Conservation (phyloP, 768 basidiomycete genomes). For the Dacryopinax primogenitus region DNA sequence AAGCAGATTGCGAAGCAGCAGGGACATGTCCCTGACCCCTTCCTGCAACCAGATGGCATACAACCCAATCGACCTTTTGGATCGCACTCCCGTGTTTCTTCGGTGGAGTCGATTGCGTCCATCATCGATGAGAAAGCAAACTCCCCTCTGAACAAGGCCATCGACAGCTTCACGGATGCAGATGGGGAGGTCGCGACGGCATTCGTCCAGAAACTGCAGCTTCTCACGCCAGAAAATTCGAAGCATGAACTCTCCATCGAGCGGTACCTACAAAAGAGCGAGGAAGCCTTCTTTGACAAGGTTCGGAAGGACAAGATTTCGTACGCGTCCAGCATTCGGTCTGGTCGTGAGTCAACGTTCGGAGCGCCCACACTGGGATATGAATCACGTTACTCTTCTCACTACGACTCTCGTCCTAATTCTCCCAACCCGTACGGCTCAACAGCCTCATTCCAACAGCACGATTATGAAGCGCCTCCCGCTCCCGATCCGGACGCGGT, state of each 20-base stretch:
- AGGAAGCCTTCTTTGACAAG: slow-evolving; percentile 84
- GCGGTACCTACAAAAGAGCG: slow-evolving; percentile 77
- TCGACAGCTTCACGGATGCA: slow-evolving; percentile 87
- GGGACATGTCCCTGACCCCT: slow-evolving; percentile 69
- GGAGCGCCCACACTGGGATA: slow-evolving; percentile 45
- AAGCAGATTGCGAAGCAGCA: slow-evolving; percentile 69
- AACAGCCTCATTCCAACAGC: background rate
- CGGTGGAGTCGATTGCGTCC: slow-evolving; percentile 82
- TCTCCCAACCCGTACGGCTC: slow-evolving; percentile 28
- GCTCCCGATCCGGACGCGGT: slow-evolving; percentile 35
- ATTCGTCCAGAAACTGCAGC: slow-evolving; percentile 74
- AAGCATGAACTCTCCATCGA: slow-evolving; percentile 87
- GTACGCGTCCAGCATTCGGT: slow-evolving; percentile 64
- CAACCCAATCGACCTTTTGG: slow-evolving; percentile 64
- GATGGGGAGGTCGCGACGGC: slow-evolving; percentile 84
- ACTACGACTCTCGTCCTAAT: slow-evolving; percentile 52
- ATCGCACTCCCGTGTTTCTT: slow-evolving; percentile 61
- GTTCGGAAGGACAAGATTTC: slow-evolving; percentile 79
- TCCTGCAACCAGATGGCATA: slow-evolving; percentile 44
- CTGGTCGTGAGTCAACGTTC: slow-evolving; percentile 70
- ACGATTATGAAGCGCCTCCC: slow-evolving; percentile 2
- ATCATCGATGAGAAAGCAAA: slow-evolving; percentile 84
- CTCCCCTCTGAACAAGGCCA: slow-evolving; percentile 87
- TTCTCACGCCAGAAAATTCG: slow-evolving; percentile 71
- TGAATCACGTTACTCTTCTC: slow-evolving; percentile 12